These are phyloP conservation scores for Pluteus cervinus DNA, from an alignment of 768 basidiomycete genomes.

Conservation along the genomic window DNA sequence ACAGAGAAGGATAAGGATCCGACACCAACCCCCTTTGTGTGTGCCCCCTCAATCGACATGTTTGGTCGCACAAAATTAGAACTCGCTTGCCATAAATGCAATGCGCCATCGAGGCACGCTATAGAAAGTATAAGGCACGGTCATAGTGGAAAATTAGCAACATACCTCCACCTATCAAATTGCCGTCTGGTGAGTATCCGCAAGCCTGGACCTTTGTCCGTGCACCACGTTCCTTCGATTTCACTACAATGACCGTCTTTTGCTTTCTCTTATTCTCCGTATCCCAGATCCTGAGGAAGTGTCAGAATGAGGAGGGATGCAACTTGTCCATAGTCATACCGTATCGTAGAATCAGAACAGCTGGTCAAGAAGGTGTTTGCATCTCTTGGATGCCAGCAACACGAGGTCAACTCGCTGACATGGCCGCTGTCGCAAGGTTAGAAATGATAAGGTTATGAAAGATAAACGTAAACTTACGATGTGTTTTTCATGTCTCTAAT, in stretches of 20 bases:
- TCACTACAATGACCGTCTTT: conserved; percentile 93
- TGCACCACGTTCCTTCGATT: conserved; percentile 91
- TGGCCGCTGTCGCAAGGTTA: conserved; percentile 61
- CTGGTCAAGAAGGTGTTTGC: conserved; percentile 81
- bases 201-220: conserved; percentile 88
- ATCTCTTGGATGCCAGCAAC: conserved; percentile 91
- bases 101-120: conserved; percentile 89
- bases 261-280: conserved; percentile 89
- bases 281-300: conserved; percentile 79
- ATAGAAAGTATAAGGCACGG: conserved; percentile 6
- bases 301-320: not conserved
- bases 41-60: conserved; percentile 81
- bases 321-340: conserved; percentile 36
- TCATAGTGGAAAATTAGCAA: conserved; percentile 7
- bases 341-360: conserved; percentile 93
- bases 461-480: conserved; percentile 49
- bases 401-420: conserved; percentile 85
- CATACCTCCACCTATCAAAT: conserved; percentile 80
- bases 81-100: conserved; percentile 89
- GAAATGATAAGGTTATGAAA: conserved; percentile 8
- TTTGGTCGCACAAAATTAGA: conserved; percentile 94
- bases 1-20: conserved; percentile 85
- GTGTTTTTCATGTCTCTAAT: conserved; percentile 99
- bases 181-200: conserved; percentile 87
- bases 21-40: conserved; percentile 79